Evolutionary conservation across 192 early-diverging fungal genomes (phyloP).

Genomic region (Entomortierella lignicola): DNA sequence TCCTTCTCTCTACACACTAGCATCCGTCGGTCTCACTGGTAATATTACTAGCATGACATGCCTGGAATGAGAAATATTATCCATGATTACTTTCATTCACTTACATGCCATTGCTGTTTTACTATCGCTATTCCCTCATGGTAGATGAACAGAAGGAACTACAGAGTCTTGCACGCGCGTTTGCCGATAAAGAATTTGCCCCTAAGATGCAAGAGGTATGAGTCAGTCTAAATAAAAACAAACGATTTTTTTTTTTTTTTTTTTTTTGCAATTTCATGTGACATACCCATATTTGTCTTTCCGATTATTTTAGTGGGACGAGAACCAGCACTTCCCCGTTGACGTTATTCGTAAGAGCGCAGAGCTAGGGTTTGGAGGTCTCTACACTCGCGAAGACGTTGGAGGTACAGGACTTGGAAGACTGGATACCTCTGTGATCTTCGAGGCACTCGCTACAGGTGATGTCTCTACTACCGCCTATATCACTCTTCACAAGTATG

Average conservation of each 20-base stretch:
- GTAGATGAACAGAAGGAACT: slow-evolving; percentile 60
- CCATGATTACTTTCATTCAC: too few relatives aligned
- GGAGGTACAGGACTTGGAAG: slow-evolving; percentile 63
- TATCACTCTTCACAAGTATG: slow-evolving; percentile 67
- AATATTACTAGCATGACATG: not conserved
- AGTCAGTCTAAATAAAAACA: not conserved
- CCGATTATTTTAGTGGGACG: slow-evolving; percentile 57
- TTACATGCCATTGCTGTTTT: not conserved
- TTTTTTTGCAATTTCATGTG: too few relatives aligned
- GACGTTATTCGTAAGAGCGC: slow-evolving; percentile 63
- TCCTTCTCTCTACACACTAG: slow-evolving; percentile 3
- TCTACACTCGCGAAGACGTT: slow-evolving; percentile 57
- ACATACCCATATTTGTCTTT: not conserved
- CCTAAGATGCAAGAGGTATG: slow-evolving; percentile 66
- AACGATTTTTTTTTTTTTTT: too few relatives aligned
- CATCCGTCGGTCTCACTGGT: slow-evolving; percentile 48
- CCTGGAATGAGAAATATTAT: too few relatives aligned
- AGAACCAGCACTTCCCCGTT: slow-evolving; percentile 58
- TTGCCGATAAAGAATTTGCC: slow-evolving; percentile 66
- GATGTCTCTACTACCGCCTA: slow-evolving; percentile 67
- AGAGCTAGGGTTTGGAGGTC: slow-evolving; percentile 66
- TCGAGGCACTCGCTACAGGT: slow-evolving; percentile 66
- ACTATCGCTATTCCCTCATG: not conserved
- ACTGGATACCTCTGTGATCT: slow-evolving; percentile 63
- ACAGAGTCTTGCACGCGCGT: slow-evolving; percentile 57